Base-by-base conservation (phyloP, 139 green algal genomes). In the Picochlorum sp. region DNA sequence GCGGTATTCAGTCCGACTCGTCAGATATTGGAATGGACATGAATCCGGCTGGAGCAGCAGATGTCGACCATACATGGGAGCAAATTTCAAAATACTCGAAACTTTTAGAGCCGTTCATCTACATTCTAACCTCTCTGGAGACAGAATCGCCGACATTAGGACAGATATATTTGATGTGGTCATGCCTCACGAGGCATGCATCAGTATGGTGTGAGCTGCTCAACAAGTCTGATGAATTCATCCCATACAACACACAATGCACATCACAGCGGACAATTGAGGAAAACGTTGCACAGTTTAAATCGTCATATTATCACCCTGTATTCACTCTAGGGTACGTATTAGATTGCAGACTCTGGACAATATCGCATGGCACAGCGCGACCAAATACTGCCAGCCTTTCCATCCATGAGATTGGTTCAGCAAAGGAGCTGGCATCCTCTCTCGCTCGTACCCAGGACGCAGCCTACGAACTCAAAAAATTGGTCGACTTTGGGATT, bases 141-240 rank as follows among this genome's bases (percentile, higher is more conserved):
- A 26, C 16, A 7, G n/a, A 54, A 26, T 20, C 15, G 7, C 47
- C 47, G 2, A 54, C 47, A 26, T 21, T 54, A 54, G 47, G 47
- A 6, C 47, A 54, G 47, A 54, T 54, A 21, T 10, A 54, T 54
- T 54, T 54, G 47, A 54, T 54, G n/a, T 54, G 47, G 47, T 6
- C 16, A 26, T 54, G n/a, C n/a, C 47, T 54, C n/a, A 26, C 47
- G 18, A 54, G 47, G n/a, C 47, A 54, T 20, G 47, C 47, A 54
- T 20, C n/a, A 20, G 47, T 54, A 13, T 54, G 47, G 47, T 21
- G n/a, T 26, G 47, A 54, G 47, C 47, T 54, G 16, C 18, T 54
- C 6, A 13, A 24, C 18, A 54, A 21, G 47, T 26, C 47, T 20
- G n/a, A 54, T 54, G 47, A 21, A 21, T 21, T 20, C 18, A 21